These are phyloP conservation scores for Yamadazyma kanchanaburiensis DNA, from an alignment of 1,139 yeast species.

Conservation along the genomic window DNA sequence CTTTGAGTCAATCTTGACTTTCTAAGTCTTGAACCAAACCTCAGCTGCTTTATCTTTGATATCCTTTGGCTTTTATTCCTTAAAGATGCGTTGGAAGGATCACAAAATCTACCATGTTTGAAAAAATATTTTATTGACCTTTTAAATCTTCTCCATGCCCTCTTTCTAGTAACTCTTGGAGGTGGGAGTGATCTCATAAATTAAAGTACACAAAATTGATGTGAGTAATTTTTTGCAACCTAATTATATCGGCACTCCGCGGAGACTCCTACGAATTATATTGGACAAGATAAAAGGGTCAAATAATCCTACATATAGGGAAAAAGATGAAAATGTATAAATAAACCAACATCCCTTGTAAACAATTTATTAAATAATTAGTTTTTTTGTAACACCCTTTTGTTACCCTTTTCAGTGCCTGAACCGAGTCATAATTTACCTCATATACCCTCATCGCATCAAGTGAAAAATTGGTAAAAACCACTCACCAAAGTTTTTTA, in stretches of 20 bases:
- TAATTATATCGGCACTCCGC: slow-evolving; percentile 4
- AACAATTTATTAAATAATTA: too few species aligned
- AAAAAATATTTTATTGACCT: slow-evolving; percentile 27
- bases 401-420: neutral
- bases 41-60: slow-evolving; percentile 23
- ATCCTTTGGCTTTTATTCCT: slow-evolving; percentile 18
- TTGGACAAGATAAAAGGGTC: too few species aligned
- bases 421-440: too few species aligned
- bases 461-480: neutral
- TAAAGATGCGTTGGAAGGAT: slow-evolving; percentile 27
- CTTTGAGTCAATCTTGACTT: slow-evolving; percentile 13
- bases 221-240: slow-evolving; percentile 2
- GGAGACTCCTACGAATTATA: too few species aligned
- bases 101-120: slow-evolving; percentile 25
- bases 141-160: slow-evolving; percentile 36
- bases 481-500: too few species aligned
- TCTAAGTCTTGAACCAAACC: slow-evolving; percentile 20
- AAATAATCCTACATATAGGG: too few species aligned
- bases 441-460: neutral
- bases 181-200: slow-evolving; percentile 47
- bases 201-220: neutral
- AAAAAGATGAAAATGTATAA: too few species aligned
- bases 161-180: slow-evolving; percentile 34
- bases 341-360: too few species aligned
- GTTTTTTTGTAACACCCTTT: too few species aligned